These are phyloP conservation scores for Didymella arachidicola DNA, from an alignment of 2,329 filamentous ascomycete genomes.

Conservation along the genomic window DNA sequence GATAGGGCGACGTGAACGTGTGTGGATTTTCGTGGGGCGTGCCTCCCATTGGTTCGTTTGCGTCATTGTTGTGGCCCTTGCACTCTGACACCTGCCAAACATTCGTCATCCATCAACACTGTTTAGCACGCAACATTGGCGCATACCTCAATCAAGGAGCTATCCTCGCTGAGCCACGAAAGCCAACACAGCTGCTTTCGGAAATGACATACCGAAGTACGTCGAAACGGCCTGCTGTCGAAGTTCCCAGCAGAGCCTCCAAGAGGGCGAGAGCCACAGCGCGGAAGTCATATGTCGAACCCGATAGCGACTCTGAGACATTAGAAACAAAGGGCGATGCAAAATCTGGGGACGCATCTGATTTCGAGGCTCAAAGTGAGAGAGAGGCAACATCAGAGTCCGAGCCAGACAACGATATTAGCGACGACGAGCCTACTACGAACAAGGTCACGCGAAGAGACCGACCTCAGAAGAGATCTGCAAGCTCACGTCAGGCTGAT, in stretches of 20 bases:
- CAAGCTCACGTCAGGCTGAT: conserved; percentile 30
- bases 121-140: conserved; percentile 3
- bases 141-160: background rate
- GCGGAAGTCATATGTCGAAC: conserved; percentile 48
- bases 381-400: conserved; percentile 39
- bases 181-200: conserved; percentile 26
- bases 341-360: conserved; percentile 44
- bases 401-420: conserved; percentile 42
- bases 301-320: conserved; percentile 33
- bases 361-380: conserved; percentile 53
- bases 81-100: conserved; percentile 21
- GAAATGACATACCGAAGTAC: conserved; percentile 37
- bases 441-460: conserved; percentile 37
- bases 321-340: conserved; percentile 23
- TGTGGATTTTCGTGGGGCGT: conserved; percentile 21
- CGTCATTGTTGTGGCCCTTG: conserved; percentile 34
- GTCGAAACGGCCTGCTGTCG: conserved; percentile 47
- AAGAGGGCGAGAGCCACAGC: conserved; percentile 46
- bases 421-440: conserved; percentile 39
- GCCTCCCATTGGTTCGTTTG: conserved; percentile 24
- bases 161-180: conserved; percentile 40
- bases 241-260: conserved; percentile 44
- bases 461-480: conserved; percentile 31
- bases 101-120: conserved; percentile 13
- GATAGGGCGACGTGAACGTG: conserved; percentile 32